Evolutionary conservation across 2,329 filamentous ascomycete genomes (phyloP), one percentile per base, ranked within the genome.

Genomic region (Fusarium sp.): DNA sequence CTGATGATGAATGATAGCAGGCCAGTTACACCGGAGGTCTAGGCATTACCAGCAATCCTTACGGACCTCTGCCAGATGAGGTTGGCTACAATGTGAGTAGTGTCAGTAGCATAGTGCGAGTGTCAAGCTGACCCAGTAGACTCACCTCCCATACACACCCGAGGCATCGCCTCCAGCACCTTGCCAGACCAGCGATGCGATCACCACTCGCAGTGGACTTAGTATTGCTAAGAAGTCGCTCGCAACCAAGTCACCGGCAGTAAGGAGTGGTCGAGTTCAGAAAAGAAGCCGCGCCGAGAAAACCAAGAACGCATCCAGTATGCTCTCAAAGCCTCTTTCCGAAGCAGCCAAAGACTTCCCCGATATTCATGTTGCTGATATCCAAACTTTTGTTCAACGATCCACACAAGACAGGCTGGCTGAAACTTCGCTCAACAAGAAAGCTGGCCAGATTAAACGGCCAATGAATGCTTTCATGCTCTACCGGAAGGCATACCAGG

Each of bases 401-500:
- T 83, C 91, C 11, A 80, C 83, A 3, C 89, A 92, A 57, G 84
- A 85, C 8, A 87, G 95, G 57, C 83, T 83, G 48, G 80, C 82
- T 55, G 94, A 97, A 77, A 88, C 91, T 11, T 85, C 72, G 25
- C 71, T 88, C 43, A 86, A 87, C 72, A 86, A 88, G 58, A 93
- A 90, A 73, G 82, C 88, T 35, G 92, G 92, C 25, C 94, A 94
- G 76, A 87, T 98, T 71, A 93, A 95, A 73, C 87, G 96, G 30
- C 94, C 96, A 4, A 97, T 97, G 91, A 99, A 99, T 78, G 95
- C 93, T 1, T 99, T 98, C 82, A 97, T 99, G 91, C 84, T 99
- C 50, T 99, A 99, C 78, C 91, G 96, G 41, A 97, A 96, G 70
- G 93, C 93, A 8, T 97, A 93, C 76, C 92, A 96, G 62, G 92